Conservation (phyloP, 2,329 filamentous ascomycete genomes). For the Rutstroemia sp. region DNA sequence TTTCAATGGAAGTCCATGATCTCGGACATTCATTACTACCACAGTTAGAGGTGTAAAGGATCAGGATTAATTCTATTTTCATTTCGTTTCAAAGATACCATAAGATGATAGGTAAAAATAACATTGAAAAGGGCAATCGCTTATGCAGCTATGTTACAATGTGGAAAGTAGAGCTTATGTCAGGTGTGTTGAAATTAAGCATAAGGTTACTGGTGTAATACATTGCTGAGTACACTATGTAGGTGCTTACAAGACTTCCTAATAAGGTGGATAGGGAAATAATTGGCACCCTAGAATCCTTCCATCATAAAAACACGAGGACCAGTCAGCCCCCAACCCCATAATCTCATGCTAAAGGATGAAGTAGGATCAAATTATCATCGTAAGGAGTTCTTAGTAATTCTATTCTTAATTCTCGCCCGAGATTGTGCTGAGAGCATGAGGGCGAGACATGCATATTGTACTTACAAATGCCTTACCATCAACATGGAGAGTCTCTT, state of each 20-base stretch:
- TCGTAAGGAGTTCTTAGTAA: background rate
- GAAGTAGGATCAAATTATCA: background rate
- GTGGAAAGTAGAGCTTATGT: background rate
- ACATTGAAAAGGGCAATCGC: background rate
- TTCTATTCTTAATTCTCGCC: background rate
- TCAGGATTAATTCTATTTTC: slow-evolving; percentile 1
- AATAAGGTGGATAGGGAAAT: no score
- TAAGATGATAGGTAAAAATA: background rate
- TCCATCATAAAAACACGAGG: background rate
- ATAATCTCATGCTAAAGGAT: background rate
- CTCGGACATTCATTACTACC: background rate
- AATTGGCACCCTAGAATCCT: background rate
- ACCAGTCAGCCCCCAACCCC: background rate
- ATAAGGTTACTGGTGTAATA: no score
- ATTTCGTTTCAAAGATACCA: background rate
- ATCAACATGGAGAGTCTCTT: background rate
- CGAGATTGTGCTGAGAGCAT: slow-evolving; percentile 1
- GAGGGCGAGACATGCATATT: background rate
- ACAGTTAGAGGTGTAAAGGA: background rate
- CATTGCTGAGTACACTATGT: no score
- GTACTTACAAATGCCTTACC: background rate
- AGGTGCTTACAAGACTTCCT: no score
- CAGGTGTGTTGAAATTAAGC: background rate
- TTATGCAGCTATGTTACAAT: no score
- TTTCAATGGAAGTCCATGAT: background rate